Base-by-base conservation (phyloP, 164 flowering plant genomes). In the Euptelea pleiosperma region DNA sequence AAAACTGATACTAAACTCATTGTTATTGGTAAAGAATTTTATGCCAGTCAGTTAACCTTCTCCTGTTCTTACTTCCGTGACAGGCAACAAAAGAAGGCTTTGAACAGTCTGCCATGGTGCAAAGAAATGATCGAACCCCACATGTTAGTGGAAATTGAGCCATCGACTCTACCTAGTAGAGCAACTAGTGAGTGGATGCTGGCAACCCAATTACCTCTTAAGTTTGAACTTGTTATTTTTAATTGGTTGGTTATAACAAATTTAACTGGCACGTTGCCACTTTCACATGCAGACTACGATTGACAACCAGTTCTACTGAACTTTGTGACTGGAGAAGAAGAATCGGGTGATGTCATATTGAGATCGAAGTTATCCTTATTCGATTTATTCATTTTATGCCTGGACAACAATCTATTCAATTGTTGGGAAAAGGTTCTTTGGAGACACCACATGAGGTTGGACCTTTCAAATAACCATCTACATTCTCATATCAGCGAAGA, bases 41-140 rank as follows among this genome's bases (percentile, higher is more conserved):
- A 3, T 24, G 11, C 30, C 28, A 46, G 21, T n/a, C 49, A 22
- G 22, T 36, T 24, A 19, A 35, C 4, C 9, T 39, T 31, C 31
- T 28, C 34, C 45, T 45, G 5, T 8, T 50, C 41, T 26, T 47
- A 33, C 29, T 51, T 3, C 31, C 40, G 25, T 30, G 19, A 36
- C 66, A 61, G 54, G 66, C 35, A 58, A 44, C 55, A 34, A 60
- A 45, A 6, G 63, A 65, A 61, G 58, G 59, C 42, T 25, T 52
- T 61, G 59, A 61, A 57, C 51, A 42, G 47, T 39, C 62, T 61
- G 24, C 57, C 28, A 19, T 57, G 37, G 59, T 9, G 52, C 66
- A 44, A 35, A 61, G 12, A 47, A 12, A 40, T 30, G 61, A 61
- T 60, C 63, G 45, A 30, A 44, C 30, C 11, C 31, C 53, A 19